Evolutionary conservation across 2,329 filamentous ascomycete species (phyloP).

Genomic region (Hypoxylon sp.): DNA sequence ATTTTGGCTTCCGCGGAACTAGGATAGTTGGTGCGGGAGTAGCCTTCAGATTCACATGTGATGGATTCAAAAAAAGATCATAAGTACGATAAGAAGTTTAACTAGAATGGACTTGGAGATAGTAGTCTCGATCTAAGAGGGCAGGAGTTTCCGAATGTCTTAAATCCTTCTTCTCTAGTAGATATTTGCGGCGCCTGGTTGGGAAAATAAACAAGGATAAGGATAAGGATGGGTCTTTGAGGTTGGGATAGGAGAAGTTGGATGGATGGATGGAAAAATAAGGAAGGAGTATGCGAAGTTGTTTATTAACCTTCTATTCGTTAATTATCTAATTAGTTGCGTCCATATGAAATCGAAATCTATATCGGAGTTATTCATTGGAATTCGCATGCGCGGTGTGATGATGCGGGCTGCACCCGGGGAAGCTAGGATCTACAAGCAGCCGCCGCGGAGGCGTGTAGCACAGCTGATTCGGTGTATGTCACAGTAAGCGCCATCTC

Average conservation of each 20-base stretch:
- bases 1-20: background rate
- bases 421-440: slow-evolving; percentile 5
- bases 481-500: slow-evolving; percentile 16
- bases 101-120: background rate
- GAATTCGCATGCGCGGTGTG: slow-evolving; percentile 14
- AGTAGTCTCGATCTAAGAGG: background rate
- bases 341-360: background rate
- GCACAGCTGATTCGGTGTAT: slow-evolving; percentile 8
- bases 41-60: background rate
- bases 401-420: slow-evolving; percentile 10
- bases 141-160: slow-evolving; percentile 30
- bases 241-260: slow-evolving; percentile 1
- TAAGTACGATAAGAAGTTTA: background rate
- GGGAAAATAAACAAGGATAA: slow-evolving; percentile 6
- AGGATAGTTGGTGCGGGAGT: background rate
- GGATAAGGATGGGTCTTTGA: slow-evolving; percentile 14
- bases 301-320: background rate
- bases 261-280: background rate
- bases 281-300: slow-evolving; percentile 9
- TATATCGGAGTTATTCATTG: slow-evolving; percentile 12
- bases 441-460: slow-evolving; percentile 17
- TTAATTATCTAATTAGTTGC: background rate
- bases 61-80: background rate
- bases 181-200: slow-evolving; percentile 11
- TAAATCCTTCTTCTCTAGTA: slow-evolving; percentile 23